Base-by-base conservation (phyloP, 345 rosid genomes). In the Salix purpurea region DNA sequence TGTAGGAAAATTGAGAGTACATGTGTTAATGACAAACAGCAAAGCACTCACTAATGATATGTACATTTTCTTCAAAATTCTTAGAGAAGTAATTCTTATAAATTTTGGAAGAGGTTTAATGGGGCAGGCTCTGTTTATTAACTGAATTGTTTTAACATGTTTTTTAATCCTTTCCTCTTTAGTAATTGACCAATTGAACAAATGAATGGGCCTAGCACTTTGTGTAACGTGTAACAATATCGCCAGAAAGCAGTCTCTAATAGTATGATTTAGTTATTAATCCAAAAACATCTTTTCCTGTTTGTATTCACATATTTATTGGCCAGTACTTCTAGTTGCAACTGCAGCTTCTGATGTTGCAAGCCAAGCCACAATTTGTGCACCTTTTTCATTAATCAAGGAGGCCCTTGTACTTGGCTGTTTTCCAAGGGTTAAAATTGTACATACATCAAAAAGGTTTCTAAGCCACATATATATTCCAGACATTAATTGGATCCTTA, bases 321-420 rank as follows among this genome's bases (percentile, higher is more conserved):
- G 79, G 79, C 79, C 74, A 37, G 62, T 61, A 14, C 60, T 76
- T n/a, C 11, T 76, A 12, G 65, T 64, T 62, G 81, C 77, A 24
- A 78, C 76, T 65, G 81, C 73, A 28, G 76, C 81, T 56, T 76
- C 81, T 66, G 72, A 72, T 46, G 73, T 72, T 54, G 81, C 76
- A n/a, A 78, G 81, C 50, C 81, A 72, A 66, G 77, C 81, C 67
- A 78, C 81, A 39, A 78, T 78, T 67, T 78, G 36, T 52, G 81
- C 81, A 39, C 54, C 77, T 21, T 78, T 78, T 54, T 65, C 81
- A 6, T 28, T 72, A 37, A 66, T 72, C 81, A 78, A 78, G 64
- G 77, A 72, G 67, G 81, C 81, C 16, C 72, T 72, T 21, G 76
- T 77, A 2, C 72, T 72, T 13, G 77, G 60, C 19, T 67, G 77